Base-by-base conservation (phyloP, 768 basidiomycete genomes). In the Boletus insuetus region DNA sequence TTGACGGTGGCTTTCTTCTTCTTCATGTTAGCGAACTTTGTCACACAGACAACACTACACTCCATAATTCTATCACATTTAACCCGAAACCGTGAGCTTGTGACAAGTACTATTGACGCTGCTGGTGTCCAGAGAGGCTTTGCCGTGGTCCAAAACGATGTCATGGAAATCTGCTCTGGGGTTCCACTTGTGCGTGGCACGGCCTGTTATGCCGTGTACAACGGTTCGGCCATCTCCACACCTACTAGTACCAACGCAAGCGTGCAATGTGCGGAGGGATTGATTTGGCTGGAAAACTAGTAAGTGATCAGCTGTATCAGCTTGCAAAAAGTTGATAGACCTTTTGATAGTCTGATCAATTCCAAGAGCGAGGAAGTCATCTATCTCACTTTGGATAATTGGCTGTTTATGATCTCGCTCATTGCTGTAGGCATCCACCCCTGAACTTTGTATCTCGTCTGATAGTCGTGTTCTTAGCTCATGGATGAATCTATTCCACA, bases 401-500 rank as follows among this genome's bases (percentile, higher is more conserved):
- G 81, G 80, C 64, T 81, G 32, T 69, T 82, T 35, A 65, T 74
- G 3, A 58, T 82, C 41, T 75, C 77, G 10, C 43, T 80, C 26
- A 64, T 77, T 26, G 78, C 82, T 38, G 82, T 82, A 59, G 40
- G 78, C 63, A 24, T 44, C 34, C 16, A 31, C 4, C 35, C 26
- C 16, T 41, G 16, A 17, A 50, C 14, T 16, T 5, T 38, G 16
- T 48, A 29, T 42, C 19, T 31, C 20, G 22, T 26, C 51, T 53
- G 45, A 57, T 49, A 29, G 14, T 41, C 9, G 29, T 14, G 14
- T 52, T 31, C 1, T 37, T 50, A 83, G 82, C 69, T 83, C 41
- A 53, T 81, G 46, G 76, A 74, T 50, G 80, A 82, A 60, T 81
- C 80, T 1, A 72, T 80, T 37, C 82, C 82, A 7, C 80, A 82